phyloP scores from a whole-genome alignment of 2,329 filamentous ascomycete genomes.

The Venturia nashicola region DNA sequence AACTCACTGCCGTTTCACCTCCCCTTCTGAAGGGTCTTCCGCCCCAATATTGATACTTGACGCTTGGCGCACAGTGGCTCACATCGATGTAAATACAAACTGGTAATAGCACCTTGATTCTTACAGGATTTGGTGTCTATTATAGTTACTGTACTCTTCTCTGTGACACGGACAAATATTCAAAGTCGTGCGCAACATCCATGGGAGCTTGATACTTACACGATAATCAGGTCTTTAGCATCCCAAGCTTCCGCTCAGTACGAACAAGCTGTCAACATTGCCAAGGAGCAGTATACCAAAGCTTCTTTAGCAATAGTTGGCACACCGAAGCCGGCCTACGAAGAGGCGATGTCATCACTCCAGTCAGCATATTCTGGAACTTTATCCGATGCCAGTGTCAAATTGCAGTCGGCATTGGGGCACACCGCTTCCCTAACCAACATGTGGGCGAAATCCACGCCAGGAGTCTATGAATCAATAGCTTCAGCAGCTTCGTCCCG shows the following conservation, averaged over 20 bases:
- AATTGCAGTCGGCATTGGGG: constrained; percentile 42
- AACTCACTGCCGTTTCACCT: background rate
- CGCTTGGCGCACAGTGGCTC: background rate
- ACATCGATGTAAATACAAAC: background rate
- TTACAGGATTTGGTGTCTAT: background rate
- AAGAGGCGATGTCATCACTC: constrained; percentile 57
- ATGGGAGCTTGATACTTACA: background rate
- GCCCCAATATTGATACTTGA: background rate
- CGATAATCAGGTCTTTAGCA: constrained; percentile 26
- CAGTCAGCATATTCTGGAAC: constrained; percentile 57
- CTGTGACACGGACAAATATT: background rate
- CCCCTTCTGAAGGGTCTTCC: background rate
- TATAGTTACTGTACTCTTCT: background rate
- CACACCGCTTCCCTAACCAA: constrained; percentile 34
- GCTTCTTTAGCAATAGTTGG: constrained; percentile 57
- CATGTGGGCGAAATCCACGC: constrained; percentile 21
- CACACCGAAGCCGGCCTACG: constrained; percentile 55
- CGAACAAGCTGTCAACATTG: constrained; percentile 50
- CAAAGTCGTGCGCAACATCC: background rate
- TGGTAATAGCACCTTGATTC: background rate
- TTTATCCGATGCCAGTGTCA: constrained; percentile 47
- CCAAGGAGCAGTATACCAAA: constrained; percentile 54
- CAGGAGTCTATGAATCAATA: constrained; percentile 42
- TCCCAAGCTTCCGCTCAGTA: constrained; percentile 46
- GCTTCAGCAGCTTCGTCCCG: constrained; percentile 58